Base-by-base conservation (phyloP, 495 filamentous ascomycete species). In the Physcia stellaris region DNA sequence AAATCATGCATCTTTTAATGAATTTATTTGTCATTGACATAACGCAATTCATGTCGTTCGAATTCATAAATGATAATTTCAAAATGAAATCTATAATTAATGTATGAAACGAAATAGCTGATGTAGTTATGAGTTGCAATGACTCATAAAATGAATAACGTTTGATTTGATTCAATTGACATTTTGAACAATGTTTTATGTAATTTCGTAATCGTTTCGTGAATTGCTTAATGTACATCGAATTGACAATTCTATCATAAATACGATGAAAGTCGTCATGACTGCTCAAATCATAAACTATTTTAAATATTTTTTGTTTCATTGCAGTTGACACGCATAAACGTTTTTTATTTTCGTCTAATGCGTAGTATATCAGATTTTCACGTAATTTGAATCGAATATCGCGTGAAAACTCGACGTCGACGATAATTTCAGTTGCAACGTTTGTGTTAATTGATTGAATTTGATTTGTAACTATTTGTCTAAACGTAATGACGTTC, bases 41-140 rank as follows among this genome's bases (percentile, higher is more conserved):
- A 11, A 36, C 2, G 1, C 15, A 15, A 18, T 50, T 31, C 1
- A 35, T 29, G 0, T 20, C 9, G 10, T 40, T 24, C 11, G 13
- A 2, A 17, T 16, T 0, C 12, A 26, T 36, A 1, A 6, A 10
- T 17, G 13, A 39, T 3, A 50, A 10, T 0, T 30, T 20, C 0
- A 50, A 2, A 12, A 50, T 38, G 24, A 50, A 50, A 18, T 50
- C 31, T 0, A 50, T 44, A 23, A 31, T 17, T 0, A 50, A 2
- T 2, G 32, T 50, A 35, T 50, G 15, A 18, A 47, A 47, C 0
- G 35, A 44, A 0, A 35, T 36, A n/a, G 16, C 19, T 1, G 40
- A 31, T 1, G 17, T 22, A 9, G 5, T 16, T 19, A 50, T 47
- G 11, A 22, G 44, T 1, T 31, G 6, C 11, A 47, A 11, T 19